Conservation (phyloP, 305 asterid species). For the Euphrasia arctica region DNA sequence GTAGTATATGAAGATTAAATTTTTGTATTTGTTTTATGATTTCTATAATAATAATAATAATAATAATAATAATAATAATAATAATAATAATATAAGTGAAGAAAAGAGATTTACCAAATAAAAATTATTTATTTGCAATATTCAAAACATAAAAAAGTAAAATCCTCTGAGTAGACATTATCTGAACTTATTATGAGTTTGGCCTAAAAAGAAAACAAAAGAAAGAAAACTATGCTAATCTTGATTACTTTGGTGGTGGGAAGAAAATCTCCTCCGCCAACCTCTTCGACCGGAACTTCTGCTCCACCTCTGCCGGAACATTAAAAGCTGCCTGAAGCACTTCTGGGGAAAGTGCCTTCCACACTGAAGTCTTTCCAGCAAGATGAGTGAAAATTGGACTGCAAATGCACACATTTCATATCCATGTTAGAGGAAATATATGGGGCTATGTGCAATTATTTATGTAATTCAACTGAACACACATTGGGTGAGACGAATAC, state of each 20-base stretch:
- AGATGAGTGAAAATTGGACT: constrained; percentile 47
- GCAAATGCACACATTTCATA: constrained; percentile 17
- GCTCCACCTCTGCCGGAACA: constrained; percentile 37
- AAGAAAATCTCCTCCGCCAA: constrained; percentile 50
- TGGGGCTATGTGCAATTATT: background rate
- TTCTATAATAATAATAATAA: no score
- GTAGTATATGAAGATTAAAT: no score
- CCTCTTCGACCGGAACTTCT: constrained; percentile 42
- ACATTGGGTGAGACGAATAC: constrained; percentile 12
- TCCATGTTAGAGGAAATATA: background rate
- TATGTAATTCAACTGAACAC: background rate
- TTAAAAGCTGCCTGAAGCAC: constrained; percentile 45
- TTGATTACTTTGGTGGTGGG: constrained; percentile 38
- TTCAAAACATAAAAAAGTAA: background rate
- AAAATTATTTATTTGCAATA: background rate
- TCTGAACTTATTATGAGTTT: background rate
- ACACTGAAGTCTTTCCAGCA: constrained; percentile 49
- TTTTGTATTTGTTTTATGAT: no score
- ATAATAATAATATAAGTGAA: no score
- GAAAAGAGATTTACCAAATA: background rate
- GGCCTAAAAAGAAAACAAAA: background rate
- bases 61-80: no score
- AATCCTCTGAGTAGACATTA: background rate
- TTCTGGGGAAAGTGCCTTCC: constrained; percentile 48
- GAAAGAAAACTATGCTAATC: background rate